phyloP scores from a whole-genome alignment of 352 stramenopile genomes.

The Pythium rishiriense region DNA sequence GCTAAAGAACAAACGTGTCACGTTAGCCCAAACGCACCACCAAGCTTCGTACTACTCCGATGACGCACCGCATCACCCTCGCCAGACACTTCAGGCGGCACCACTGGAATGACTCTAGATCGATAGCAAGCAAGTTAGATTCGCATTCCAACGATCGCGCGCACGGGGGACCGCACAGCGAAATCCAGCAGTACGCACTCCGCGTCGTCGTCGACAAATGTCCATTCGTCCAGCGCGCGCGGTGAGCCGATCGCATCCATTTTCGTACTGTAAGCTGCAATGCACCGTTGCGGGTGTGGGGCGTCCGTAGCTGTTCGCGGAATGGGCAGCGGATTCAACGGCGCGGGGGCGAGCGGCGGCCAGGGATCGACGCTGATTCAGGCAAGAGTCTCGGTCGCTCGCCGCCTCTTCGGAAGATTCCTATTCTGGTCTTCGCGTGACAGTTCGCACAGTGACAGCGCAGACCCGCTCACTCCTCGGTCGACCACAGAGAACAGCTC shows the following conservation, averaged over 20 bases:
- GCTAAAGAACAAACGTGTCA: not conserved
- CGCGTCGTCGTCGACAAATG: constrained; percentile 64
- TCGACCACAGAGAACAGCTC: not conserved
- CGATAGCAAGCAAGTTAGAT: not conserved
- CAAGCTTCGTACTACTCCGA: not conserved
- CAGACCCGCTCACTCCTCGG: not conserved
- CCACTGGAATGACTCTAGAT: constrained; percentile 45
- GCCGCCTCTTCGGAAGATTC: constrained; percentile 19
- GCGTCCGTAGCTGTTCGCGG: not conserved
- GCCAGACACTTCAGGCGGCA: constrained; percentile 20
- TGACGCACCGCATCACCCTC: not conserved
- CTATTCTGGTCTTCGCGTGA: not conserved
- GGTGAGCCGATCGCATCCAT: constrained; percentile 20
- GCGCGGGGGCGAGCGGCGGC: not conserved
- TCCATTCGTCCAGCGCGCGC: constrained; percentile 58
- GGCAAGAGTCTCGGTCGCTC: not conserved
- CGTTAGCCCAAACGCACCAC: not conserved
- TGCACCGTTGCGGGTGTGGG: not conserved
- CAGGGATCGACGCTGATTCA: not conserved
- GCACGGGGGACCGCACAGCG: not conserved
- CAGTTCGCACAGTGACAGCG: not conserved
- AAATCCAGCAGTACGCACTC: constrained; percentile 40
- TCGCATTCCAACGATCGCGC: not conserved
- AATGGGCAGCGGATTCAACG: constrained; percentile 1
- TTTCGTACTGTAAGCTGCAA: no score